Base-by-base conservation (phyloP, 225 moss, liverwort and hornwort genomes). In the Sphagnum tenellum region DNA sequence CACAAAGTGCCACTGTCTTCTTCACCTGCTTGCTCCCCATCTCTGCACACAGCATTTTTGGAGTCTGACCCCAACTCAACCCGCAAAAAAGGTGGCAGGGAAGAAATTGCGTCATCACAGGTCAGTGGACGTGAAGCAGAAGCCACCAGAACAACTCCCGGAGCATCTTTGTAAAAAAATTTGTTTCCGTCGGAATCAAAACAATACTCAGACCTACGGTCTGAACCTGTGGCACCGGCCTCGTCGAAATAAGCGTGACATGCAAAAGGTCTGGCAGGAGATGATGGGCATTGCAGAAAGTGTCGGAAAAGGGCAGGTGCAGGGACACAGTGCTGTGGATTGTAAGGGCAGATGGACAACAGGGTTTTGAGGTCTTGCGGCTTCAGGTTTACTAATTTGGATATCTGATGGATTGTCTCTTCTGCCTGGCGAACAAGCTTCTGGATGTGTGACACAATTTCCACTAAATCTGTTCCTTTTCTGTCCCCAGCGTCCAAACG, bases 141-240 rank as follows among this genome's bases (percentile, higher is more conserved):
- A 12, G 76, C 76, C 45, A 66, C 48, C 60, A 82, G 71, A 67
- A 98, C 77, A 55, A 87, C 90, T 6, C 86, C 96, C 65, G 92
- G 81, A 70, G 88, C 83, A 59, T 84, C 87, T 48, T 72, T 55
- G 67, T 98, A 93, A 56, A 79, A 86, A 66, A 89, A 89, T 7
- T 70, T 70, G 5, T 85, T 81, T 46, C 93, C 90, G 63, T 65
- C 64, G 48, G 86, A 84, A 83, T 92, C 92, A 64, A 83, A 80
- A 52, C 52, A 52, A 52, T 52, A 6, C 52, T 5, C 7, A 52
- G 52, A 52, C 6, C 7, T 52, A 9, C 1, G 9, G 7, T 29
- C 29, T 29, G 29, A 29, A 29, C 29, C 29, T 29, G 29, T 29
- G 29, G 29, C 29, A 29, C 29, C 29, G 29, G 29, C 29, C 29